These are phyloP conservation scores for Ophiostoma novo-ulmi DNA, from an alignment of 2,329 filamentous ascomycete genomes.

Conservation along the genomic window DNA sequence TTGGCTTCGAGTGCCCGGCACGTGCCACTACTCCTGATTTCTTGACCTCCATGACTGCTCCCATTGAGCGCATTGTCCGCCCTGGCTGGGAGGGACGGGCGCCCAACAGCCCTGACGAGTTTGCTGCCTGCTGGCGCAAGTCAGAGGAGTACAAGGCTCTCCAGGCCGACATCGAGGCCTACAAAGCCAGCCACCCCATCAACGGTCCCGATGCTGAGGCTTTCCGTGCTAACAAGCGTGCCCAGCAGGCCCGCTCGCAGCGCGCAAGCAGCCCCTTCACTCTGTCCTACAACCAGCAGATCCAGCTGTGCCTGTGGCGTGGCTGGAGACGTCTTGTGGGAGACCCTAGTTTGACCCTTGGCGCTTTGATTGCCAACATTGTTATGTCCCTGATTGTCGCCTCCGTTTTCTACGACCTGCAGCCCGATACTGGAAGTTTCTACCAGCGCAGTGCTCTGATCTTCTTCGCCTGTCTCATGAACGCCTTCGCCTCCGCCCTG, in stretches of 20 bases:
- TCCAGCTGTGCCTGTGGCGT: slow-evolving; percentile 73
- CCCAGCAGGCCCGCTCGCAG: slow-evolving; percentile 52
- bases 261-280: slow-evolving; percentile 75
- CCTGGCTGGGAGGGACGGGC: slow-evolving; percentile 52
- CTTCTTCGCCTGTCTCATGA: slow-evolving; percentile 84
- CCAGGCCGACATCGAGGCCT: slow-evolving; percentile 51
- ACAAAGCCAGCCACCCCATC: slow-evolving; percentile 50
- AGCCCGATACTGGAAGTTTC: slow-evolving; percentile 62
- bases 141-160: slow-evolving; percentile 48
- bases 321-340: slow-evolving; percentile 71
- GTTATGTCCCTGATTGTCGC: slow-evolving; percentile 71
- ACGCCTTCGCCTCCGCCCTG: slow-evolving; percentile 73
- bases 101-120: slow-evolving; percentile 58
- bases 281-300: slow-evolving; percentile 68
- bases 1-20: slow-evolving; percentile 62
- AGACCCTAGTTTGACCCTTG: slow-evolving; percentile 69
- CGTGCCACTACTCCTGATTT: slow-evolving; percentile 68
- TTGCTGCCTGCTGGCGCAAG: slow-evolving; percentile 54
- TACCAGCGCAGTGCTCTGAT: slow-evolving; percentile 73
- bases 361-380: slow-evolving; percentile 65
- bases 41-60: slow-evolving; percentile 63
- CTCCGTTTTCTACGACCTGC: slow-evolving; percentile 75
- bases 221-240: slow-evolving; percentile 51
- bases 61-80: slow-evolving; percentile 51
- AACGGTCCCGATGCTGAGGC: slow-evolving; percentile 51